These are phyloP conservation scores for Aspergillus terreus DNA, from an alignment of 2,329 filamentous ascomycete genomes.

Conservation along the genomic window DNA sequence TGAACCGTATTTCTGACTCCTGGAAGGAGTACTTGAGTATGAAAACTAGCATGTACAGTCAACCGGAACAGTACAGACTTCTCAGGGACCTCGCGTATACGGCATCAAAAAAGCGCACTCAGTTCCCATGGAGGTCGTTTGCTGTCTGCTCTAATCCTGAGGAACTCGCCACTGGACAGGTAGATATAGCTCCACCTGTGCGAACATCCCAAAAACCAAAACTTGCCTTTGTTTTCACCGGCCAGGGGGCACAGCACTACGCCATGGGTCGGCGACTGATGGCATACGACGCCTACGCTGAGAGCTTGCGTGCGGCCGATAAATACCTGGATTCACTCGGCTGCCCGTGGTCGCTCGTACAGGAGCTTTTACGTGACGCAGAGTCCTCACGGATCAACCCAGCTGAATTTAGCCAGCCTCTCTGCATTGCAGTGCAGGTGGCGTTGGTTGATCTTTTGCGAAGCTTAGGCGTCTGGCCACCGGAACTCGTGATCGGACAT, in stretches of 20 bases:
- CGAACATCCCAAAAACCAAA: slow-evolving; percentile 27
- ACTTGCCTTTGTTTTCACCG: slow-evolving; percentile 8
- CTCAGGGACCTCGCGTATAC: slow-evolving; percentile 5
- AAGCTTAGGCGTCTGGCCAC: slow-evolving; percentile 20
- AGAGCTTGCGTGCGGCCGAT: background rate
- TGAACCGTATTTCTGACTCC: background rate
- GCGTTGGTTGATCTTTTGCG: slow-evolving; percentile 27
- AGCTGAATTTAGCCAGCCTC: slow-evolving; percentile 25
- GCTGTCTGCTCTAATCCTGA: background rate
- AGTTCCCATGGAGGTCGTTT: slow-evolving; percentile 1
- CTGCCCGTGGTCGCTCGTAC: slow-evolving; percentile 12
- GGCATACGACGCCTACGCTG: background rate
- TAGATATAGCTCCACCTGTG: slow-evolving; percentile 16
- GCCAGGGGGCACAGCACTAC: slow-evolving; percentile 35
- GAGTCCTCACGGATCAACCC: background rate
- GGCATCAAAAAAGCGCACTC: background rate
- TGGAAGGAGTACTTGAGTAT: background rate
- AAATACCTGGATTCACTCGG: slow-evolving; percentile 11
- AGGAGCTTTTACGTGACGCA: background rate
- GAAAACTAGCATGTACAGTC: background rate
- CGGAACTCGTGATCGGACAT: slow-evolving; percentile 24
- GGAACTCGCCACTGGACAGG: background rate
- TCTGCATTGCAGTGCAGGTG: slow-evolving; percentile 28
- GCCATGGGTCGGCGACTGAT: slow-evolving; percentile 27
- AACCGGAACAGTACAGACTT: background rate